A percentile compares a stretch with the other conserved stretches of the same genome.
Evolutionary conservation across 192 early-diverging fungal genomes (phyloP).

Genomic region (Spinellus fusiger): DNA sequence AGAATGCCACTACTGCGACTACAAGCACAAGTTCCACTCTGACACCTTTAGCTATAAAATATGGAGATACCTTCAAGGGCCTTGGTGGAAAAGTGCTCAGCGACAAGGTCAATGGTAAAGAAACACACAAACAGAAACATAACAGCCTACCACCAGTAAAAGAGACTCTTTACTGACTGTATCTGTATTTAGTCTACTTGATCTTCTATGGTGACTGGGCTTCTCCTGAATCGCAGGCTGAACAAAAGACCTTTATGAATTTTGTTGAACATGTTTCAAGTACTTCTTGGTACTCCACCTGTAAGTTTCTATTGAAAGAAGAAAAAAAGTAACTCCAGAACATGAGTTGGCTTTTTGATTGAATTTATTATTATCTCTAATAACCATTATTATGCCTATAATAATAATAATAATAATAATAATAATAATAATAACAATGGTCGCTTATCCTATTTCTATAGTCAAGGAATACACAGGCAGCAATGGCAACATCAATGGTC

Average conservation of each 20-base stretch:
- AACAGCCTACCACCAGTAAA: background rate
- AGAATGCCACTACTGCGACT: background rate
- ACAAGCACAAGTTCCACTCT: background rate
- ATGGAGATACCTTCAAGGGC: conserved; percentile 8
- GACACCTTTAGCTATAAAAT: background rate
- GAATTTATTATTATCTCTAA: background rate
- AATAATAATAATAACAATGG: background rate
- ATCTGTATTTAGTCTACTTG: conserved; percentile 8
- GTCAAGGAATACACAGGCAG: conserved; percentile 4
- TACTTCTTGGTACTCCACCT: conserved; percentile 13
- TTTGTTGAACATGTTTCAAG: conserved; percentile 11
- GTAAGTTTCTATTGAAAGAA: conserved; percentile 4
- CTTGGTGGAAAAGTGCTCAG: background rate
- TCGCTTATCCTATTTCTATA: background rate
- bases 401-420: background rate
- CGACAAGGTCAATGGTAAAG: conserved; percentile 6
- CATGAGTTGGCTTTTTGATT: background rate
- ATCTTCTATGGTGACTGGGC: conserved; percentile 22
- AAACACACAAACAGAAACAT: background rate
- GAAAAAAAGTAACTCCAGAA: background rate
- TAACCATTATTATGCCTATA: background rate
- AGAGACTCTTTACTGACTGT: background rate
- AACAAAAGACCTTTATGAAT: conserved; percentile 14
- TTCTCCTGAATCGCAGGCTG: conserved; percentile 1
- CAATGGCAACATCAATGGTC: conserved; percentile 14